Evolutionary conservation across 2,329 filamentous ascomycete species (phyloP).

Genomic region (Sarocladium brachiariae): DNA sequence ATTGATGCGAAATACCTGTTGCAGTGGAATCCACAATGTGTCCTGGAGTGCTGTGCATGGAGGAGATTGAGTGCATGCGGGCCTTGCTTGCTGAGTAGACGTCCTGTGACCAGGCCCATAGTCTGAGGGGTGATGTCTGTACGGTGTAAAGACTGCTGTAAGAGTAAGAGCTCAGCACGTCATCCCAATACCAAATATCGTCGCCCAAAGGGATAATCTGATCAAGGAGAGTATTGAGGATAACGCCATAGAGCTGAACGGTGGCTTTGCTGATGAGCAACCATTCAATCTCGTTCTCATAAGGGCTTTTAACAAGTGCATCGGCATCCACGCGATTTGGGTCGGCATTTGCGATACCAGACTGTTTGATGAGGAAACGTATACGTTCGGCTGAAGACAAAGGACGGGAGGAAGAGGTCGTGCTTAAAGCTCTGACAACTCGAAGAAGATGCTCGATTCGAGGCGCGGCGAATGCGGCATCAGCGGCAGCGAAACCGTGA

Average conservation of each 20-base stretch:
- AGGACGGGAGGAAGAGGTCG: conserved; percentile 56
- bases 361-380: conserved; percentile 54
- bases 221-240: conserved; percentile 70
- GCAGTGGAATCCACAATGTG: conserved; percentile 26
- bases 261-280: conserved; percentile 84
- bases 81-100: conserved; percentile 57
- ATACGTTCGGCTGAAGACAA: conserved; percentile 57
- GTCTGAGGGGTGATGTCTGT: conserved; percentile 71
- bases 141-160: conserved; percentile 77
- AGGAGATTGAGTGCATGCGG: conserved; percentile 32
- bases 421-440: conserved; percentile 65
- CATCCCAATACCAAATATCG: conserved; percentile 94
- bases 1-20: conserved; percentile 41
- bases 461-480: conserved; percentile 39
- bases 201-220: conserved; percentile 78
- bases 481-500: conserved; percentile 27
- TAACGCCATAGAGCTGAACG: conserved; percentile 78
- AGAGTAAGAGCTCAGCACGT: conserved; percentile 69
- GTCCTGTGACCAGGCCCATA: conserved; percentile 66
- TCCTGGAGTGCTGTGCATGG: conserved; percentile 11
- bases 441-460: conserved; percentile 56
- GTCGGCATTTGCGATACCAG: conserved; percentile 41
- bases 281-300: conserved; percentile 83
- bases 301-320: conserved; percentile 34
- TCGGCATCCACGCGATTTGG: conserved; percentile 21